These are phyloP conservation scores for Brassica juncea DNA, from an alignment of 345 rosid species.

Conservation along the genomic window DNA sequence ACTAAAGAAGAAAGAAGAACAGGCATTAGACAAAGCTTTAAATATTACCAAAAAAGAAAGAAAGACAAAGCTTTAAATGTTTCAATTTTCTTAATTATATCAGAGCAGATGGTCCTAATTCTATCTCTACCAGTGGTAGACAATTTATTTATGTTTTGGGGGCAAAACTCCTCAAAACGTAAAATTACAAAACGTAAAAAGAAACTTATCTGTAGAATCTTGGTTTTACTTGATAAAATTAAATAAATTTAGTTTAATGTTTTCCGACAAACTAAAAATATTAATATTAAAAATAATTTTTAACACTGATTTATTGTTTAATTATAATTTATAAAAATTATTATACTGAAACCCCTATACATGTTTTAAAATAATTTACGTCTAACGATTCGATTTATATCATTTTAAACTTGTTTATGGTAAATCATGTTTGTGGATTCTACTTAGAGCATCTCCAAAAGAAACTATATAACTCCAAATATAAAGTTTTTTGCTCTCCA, in stretches of 20 bases:
- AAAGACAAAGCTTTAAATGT: constrained; percentile 12
- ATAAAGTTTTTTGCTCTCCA: too few relatives aligned
- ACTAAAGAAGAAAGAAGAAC: background rate
- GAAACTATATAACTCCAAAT: too few relatives aligned
- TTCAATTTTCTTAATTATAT: background rate
- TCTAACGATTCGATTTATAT: background rate
- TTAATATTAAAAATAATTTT: background rate
- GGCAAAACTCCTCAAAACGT: background rate
- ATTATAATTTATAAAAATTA: background rate
- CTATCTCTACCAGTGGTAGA: background rate
- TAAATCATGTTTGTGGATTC: background rate
- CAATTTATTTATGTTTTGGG: background rate
- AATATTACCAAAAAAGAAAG: background rate
- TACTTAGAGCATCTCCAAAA: too few relatives aligned
- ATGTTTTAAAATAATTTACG: background rate
- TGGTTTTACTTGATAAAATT: background rate
- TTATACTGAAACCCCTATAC: background rate
- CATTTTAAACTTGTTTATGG: background rate
- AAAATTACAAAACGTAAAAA: background rate
- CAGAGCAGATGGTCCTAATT: background rate
- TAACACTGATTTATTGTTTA: background rate
- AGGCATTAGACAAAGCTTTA: constrained; percentile 4
- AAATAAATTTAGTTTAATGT: background rate
- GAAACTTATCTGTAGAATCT: background rate
- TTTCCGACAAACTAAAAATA: background rate